Evolutionary conservation across 345 rosid species (phyloP), one percentile per base, ranked within the genome.

Genomic region (Rubroshorea leprosula): DNA sequence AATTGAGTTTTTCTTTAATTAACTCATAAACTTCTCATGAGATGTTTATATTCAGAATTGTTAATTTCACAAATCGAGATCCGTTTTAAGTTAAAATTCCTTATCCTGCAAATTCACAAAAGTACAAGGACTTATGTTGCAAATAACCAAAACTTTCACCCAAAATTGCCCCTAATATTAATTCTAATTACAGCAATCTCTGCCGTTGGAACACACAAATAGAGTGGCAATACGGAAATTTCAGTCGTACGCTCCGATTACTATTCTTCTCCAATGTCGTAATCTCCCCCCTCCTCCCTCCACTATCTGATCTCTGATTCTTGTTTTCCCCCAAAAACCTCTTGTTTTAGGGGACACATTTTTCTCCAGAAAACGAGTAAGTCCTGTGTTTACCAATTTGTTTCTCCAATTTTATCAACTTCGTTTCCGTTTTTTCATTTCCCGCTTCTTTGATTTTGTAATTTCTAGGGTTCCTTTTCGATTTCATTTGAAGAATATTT

Each of bases 141-240:
- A 46, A 18, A 45, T 58, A 19, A 11, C 35, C 10, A 46, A 26
- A 13, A 23, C 0, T 2, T 17, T 0, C 0, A 9, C 15, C 23
- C 18, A 3, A 47, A 47, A 58, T 27, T 58, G 25, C 26, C 44
- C 62, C 53, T 47, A 5, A 17, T 19, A 14, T 58, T 58, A 18
- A 26, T 24, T 17, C 19, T 11, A 58, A 58, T 58, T 13, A 58
- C 62, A 58, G 15, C 18, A 20, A 47, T 19, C n/a, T 47, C 19
- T 41, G 18, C 17, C 23, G 27, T 25, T 45, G 27, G n/a, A 48
- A 20, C 54, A n/a, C 63, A 59, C 45, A 59, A 19, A 0, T 19
- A 24, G 21, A 8, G 62, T 58, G 62, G 54, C 54, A 27, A 58
- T 19, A 19, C 23, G 16, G 63, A 59, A 29, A 54, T 54, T 18